Percentiles rank a stretch among this genome's conserved stretches.
Conservation (phyloP, 1,284 basidiomycete genomes). For the Xerocomus nothofagi region DNA sequence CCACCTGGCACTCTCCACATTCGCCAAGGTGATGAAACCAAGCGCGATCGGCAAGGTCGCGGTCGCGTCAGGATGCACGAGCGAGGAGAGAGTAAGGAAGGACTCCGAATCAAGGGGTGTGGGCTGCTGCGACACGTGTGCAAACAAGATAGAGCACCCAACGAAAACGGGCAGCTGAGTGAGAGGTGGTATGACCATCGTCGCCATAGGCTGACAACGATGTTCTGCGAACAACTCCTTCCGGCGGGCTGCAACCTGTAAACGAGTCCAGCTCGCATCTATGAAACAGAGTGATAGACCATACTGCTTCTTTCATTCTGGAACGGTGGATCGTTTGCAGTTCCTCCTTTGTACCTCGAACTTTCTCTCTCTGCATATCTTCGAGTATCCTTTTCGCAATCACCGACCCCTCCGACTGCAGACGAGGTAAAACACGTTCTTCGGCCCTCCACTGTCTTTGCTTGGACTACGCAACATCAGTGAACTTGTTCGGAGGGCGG, state of each 20-base stretch:
- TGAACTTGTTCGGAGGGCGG: conserved; percentile 7
- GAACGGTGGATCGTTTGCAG: conserved; percentile 50
- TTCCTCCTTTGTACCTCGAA: conserved; percentile 54
- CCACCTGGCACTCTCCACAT: conserved; percentile 75
- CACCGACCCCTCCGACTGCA: conserved; percentile 54
- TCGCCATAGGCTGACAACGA: conserved; percentile 56
- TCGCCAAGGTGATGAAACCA: conserved; percentile 72
- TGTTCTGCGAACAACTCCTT: conserved; percentile 60
- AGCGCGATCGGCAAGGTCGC: conserved; percentile 68
- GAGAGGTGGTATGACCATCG: conserved; percentile 62
- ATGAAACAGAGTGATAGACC: neutral
- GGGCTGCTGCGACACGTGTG: conserved; percentile 54
- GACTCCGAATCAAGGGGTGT: conserved; percentile 72
- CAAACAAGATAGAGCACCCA: conserved; percentile 59
- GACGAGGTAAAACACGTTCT: conserved; percentile 66
- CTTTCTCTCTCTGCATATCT: conserved; percentile 57
- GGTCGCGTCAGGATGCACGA: conserved; percentile 71
- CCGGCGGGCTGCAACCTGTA: conserved; percentile 54
- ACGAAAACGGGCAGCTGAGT: conserved; percentile 77
- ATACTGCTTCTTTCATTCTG: conserved; percentile 47
- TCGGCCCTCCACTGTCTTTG: conserved; percentile 63
- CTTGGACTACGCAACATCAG: conserved; percentile 50
- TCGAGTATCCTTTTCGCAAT: conserved; percentile 54
- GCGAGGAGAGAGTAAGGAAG: conserved; percentile 69
- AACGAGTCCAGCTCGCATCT: conserved; percentile 7